A percentile compares a stretch with the other conserved stretches of the same genome.
Conservation (phyloP, 768 basidiomycete genomes). For the Boletus edulis region DNA sequence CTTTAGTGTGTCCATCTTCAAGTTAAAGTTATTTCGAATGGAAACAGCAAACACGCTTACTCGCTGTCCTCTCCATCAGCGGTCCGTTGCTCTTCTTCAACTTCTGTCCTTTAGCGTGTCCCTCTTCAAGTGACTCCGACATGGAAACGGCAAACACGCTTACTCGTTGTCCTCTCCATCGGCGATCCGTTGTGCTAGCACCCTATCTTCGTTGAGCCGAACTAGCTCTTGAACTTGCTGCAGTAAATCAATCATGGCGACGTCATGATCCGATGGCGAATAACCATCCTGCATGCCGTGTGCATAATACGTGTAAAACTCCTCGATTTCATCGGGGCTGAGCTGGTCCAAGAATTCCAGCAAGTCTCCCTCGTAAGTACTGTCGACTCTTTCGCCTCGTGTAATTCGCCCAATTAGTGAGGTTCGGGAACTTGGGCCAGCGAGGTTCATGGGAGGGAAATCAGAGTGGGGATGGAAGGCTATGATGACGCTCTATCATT, state of each 20-base stretch:
- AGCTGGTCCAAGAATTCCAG: constrained; percentile 20
- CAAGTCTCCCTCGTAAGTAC: constrained; percentile 25
- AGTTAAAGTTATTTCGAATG: not conserved
- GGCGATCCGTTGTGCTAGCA: constrained; percentile 21
- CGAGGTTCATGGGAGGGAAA: constrained; percentile 19
- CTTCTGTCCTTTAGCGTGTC: not conserved
- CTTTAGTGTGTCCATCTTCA: not conserved
- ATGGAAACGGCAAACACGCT: not conserved
- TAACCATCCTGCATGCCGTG: not conserved
- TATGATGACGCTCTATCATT: not conserved
- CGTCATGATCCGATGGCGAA: constrained; percentile 20
- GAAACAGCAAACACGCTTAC: not conserved
- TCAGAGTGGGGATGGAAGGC: not conserved
- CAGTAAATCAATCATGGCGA: constrained; percentile 24
- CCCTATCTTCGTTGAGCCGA: constrained; percentile 19
- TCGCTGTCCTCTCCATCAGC: not conserved
- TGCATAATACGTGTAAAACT: constrained; percentile 6
- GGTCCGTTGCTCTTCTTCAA: constrained; percentile 1
- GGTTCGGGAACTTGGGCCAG: constrained; percentile 21
- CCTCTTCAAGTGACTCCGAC: not conserved
- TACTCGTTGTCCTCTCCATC: not conserved
- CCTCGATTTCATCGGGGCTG: constrained; percentile 16
- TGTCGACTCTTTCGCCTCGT: constrained; percentile 8
- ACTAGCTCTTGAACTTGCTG: constrained; percentile 21
- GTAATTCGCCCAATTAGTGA: not conserved